phyloP scores from a whole-genome alignment of 225 moss, liverwort and hornwort genomes.

The Climacium dendroides region DNA sequence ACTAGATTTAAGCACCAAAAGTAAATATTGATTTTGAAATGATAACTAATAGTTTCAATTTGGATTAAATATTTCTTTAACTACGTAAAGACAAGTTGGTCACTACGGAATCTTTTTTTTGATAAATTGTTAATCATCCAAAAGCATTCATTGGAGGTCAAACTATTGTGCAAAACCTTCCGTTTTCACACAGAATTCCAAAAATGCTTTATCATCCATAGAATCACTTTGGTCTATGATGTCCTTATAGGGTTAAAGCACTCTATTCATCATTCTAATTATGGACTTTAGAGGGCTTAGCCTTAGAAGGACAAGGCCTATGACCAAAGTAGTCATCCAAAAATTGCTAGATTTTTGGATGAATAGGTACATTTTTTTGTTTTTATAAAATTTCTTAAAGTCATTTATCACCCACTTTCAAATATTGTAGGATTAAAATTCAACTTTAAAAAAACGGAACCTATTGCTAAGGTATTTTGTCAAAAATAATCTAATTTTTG shows the following conservation, averaged over 20 bases:
- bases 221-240: rapidly evolving
- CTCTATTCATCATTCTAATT: not conserved
- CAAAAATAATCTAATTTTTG: not conserved
- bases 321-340: not conserved
- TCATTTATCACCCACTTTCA: not conserved
- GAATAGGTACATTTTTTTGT: not conserved
- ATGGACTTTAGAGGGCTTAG: not conserved
- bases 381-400: not conserved
- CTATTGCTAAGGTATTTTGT: not conserved
- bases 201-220: no score
- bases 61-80: not conserved
- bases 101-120: rapidly evolving
- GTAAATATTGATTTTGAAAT: not conserved
- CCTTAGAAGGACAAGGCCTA: not conserved
- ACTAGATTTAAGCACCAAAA: not conserved
- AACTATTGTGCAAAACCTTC: no score
- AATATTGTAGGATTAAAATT: not conserved
- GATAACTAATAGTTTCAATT: not conserved
- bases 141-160: no score
- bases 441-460: not conserved
- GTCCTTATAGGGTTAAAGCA: no score
- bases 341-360: not conserved
- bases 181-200: no score
- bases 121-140: no score
- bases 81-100: rapidly evolving